A percentile compares a stretch with the other conserved stretches of the same genome.
Evolutionary conservation across 495 filamentous ascomycete species (phyloP).

Genomic region (Hapsidospora chrysogenum): DNA sequence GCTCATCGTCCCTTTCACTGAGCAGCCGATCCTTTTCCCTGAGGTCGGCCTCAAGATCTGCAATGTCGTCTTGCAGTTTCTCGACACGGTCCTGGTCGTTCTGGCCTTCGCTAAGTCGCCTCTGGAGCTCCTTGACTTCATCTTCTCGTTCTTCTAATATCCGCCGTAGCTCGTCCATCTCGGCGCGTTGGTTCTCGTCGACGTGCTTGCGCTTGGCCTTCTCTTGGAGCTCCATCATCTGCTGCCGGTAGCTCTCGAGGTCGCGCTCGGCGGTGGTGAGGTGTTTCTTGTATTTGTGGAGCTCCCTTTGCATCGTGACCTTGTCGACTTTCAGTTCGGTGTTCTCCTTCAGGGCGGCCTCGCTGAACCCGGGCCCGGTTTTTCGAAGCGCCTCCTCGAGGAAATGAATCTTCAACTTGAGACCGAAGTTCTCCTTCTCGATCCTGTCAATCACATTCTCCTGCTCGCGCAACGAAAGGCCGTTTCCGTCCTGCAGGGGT

Average conservation of each 20-base stretch:
- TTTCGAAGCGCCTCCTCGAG: slow-evolving; percentile 66
- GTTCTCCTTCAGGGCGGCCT: slow-evolving; percentile 78
- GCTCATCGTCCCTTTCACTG: slow-evolving; percentile 24
- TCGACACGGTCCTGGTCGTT: slow-evolving; percentile 24
- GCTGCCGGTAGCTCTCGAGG: slow-evolving; percentile 57
- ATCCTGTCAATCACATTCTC: slow-evolving; percentile 90
- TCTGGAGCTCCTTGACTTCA: slow-evolving; percentile 35
- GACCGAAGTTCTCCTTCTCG: slow-evolving; percentile 76
- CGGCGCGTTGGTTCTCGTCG: slow-evolving; percentile 41
- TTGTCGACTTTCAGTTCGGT: slow-evolving; percentile 86
- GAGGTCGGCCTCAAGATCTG: slow-evolving; percentile 39
- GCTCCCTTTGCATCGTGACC: slow-evolving; percentile 71
- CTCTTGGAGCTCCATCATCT: slow-evolving; percentile 64
- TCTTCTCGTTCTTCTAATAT: slow-evolving; percentile 29
- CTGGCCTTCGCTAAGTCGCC: slow-evolving; percentile 32
- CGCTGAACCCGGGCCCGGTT: slow-evolving; percentile 72
- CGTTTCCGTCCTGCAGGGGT: slow-evolving; percentile 63
- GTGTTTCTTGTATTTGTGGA: slow-evolving; percentile 66
- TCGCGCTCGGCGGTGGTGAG: slow-evolving; percentile 63
- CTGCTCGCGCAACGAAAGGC: slow-evolving; percentile 80
- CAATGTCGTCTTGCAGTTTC: slow-evolving; percentile 42
- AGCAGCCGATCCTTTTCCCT: slow-evolving; percentile 33
- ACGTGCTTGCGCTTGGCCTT: slow-evolving; percentile 59
- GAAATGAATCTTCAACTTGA: slow-evolving; percentile 71
- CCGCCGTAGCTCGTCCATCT: slow-evolving; percentile 38